Conservation (phyloP, 2,329 filamentous ascomycete genomes). For the Talaromyces rugulosus region DNA sequence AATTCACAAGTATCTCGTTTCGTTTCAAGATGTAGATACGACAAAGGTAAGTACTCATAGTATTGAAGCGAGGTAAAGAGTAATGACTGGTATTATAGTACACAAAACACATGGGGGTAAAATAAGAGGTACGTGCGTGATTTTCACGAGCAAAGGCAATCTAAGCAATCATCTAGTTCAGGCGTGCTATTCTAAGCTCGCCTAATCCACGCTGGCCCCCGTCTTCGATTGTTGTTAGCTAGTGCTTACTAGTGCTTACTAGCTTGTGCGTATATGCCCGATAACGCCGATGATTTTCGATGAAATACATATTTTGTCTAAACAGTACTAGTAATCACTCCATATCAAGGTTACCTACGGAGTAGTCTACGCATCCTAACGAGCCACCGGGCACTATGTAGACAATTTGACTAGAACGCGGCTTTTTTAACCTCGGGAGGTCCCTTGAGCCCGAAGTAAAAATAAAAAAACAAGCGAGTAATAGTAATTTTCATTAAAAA, state of each 20-base stretch:
- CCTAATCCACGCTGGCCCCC: neutral
- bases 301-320: neutral
- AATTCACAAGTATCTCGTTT: neutral
- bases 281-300: neutral
- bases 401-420: too few relatives aligned
- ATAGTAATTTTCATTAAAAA: neutral
- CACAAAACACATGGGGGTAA: neutral
- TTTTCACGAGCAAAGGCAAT: neutral
- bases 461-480: neutral
- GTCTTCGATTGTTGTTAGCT: neutral
- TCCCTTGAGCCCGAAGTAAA: neutral
- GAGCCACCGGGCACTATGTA: too few relatives aligned
- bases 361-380: too few relatives aligned
- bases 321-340: neutral
- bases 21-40: neutral
- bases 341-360: too few relatives aligned
- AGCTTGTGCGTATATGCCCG: neutral
- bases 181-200: neutral
- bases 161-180: neutral
- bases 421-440: too few relatives aligned
- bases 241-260: neutral
- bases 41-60: neutral
- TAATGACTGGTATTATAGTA: neutral
- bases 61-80: neutral
- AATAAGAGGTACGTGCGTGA: neutral